Base-by-base conservation (phyloP, 176 grass and related monocot species). In the Aegilops tauschii region DNA sequence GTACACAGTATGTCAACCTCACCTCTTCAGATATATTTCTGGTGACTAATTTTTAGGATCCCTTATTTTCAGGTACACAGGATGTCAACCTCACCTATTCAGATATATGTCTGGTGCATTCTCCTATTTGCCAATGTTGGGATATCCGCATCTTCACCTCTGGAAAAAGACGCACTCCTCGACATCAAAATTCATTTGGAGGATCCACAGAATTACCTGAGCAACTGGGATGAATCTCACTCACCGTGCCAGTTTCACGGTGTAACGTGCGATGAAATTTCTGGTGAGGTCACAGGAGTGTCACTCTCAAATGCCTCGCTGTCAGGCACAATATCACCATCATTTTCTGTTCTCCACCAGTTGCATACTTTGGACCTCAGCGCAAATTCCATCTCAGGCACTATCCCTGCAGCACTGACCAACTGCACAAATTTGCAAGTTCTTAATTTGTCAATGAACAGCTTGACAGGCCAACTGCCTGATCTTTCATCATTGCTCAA, bases 401-500 rank as follows among this genome's bases (percentile, higher is more conserved):
- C 0, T 82, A 44, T 99, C 82, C 97, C 97, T 87, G 25, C 59
- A 69, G 52, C 54, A 27, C 73, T 99, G 56, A 80, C 81, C 75
- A 93, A 89, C 76, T 99, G 94, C 89, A 90, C 85, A 58, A 94
- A 85, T 91, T 80, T 99, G 79, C 84, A 84, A 45, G 82, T 92
- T 79, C 92, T 99, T 62, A 99, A 99, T 88, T 77, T 99, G 69
- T 96, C 97, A 34, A 78, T 71, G 34, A 99, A 96, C 81, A 87
- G 65, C 83, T 86, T 99, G 65, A 87, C 71, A 61, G 94, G 92
- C 32, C 66, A 91, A 21, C 77, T 96, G 69, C 97, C 94, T 47
- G 88, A 99, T 88, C 82, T 99, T 86, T 96, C 94, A 76, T 72
- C 84, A 37, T 82, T 96, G 17, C 14, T 78, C 56, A 92, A 88